Evolutionary conservation across 1,139 yeast genomes (phyloP), one percentile per base, ranked within the genome.

Genomic region (Saccharomycopsis hybrid): DNA sequence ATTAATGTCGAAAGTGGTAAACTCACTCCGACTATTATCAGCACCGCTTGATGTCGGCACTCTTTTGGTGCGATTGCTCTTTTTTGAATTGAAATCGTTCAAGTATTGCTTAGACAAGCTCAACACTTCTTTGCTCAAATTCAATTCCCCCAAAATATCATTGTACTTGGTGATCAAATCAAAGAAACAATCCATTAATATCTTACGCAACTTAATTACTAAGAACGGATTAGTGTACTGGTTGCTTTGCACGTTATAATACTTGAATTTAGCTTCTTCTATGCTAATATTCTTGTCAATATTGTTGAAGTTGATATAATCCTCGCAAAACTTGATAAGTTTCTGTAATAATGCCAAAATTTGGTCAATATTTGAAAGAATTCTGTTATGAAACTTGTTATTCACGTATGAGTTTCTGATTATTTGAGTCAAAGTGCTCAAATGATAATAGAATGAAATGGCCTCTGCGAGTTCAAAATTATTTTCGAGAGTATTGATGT

Each of bases 311-410:
- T 30, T 25, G n/a, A 46, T 30, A 46, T 52, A 52, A 30, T 37
- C 43, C 39, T 52, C 53, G 41, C 52, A 50, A 39, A 52, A 52
- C 9, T 41, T 38, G 32, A 50, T 47, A 8, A 51, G 38, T 41
- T 40, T 31, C 29, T 50, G 48, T 13, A 50, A 35, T 7, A 43
- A 27, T 8, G n/a, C 37, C 28, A 52, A 46, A 9, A 44, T 40
- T 7, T 43, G 35, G 24, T 40, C 49, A 32, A 52, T 45, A 32
- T 45, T 47, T 3, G 51, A 44, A 5, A 52, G 35, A 4, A 52
- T 45, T 36, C 36, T 40, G 37, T 52, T 49, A 41, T 48, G 47
- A 24, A 52, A 43, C n/a, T 41, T 43, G 28, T 30, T 24, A 30
- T 48, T 38, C 8, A 28, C 11, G 3, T 30, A 25, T 2, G 50